Base-by-base conservation (phyloP, 352 stramenopile species). In the Thraustochytrium sp. region DNA sequence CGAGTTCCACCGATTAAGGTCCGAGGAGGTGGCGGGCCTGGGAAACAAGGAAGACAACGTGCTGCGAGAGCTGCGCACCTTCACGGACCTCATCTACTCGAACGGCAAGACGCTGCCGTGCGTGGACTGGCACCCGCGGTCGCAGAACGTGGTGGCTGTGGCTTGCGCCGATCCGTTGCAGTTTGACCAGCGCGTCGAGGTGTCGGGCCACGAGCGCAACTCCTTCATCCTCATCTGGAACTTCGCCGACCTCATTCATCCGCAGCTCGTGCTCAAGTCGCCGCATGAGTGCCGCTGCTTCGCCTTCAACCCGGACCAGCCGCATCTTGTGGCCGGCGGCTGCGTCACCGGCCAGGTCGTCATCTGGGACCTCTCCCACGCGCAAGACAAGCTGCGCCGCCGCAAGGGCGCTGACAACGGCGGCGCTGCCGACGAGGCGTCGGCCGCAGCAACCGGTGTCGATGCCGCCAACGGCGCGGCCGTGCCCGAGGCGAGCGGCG, bases 191-290 rank as follows among this genome's bases (percentile, higher is more conserved):
- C 90, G 92, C 11, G 89, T 95, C 2, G 90, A 95, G 29, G 55
- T 87, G 36, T 86, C 74, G 1, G 89, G 89, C 44, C 86, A 91
- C 85, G 59, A 82, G 73, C n/a, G 96, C 76, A 93, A 89, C 51
- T 94, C 93, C 9, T 97, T 93, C 86, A 91, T 98, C 44, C 85
- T 98, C 38, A 89, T 97, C 49, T 98, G 93, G 94, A 95, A 97
- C 82, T 98, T 98, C 82, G 88, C 91, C 3, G 92, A 97, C 77
- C 88, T 97, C n/a, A 97, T 98, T 55, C 92, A 96, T 75, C 94
- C 93, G 18, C 91, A 96, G 85, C 86, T 97, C 65, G 95, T 97
- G 88, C 92, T 98, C 23, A 90, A 97, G 85, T 89, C 91, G 0
- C 93, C 93, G 3, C 92, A 97, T 61, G 93, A 97, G 72, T 91